Percentiles rank a stretch among this genome's conserved stretches.
Conservation (phyloP, 495 filamentous ascomycete genomes). For the Penicillium bialowiezense region DNA sequence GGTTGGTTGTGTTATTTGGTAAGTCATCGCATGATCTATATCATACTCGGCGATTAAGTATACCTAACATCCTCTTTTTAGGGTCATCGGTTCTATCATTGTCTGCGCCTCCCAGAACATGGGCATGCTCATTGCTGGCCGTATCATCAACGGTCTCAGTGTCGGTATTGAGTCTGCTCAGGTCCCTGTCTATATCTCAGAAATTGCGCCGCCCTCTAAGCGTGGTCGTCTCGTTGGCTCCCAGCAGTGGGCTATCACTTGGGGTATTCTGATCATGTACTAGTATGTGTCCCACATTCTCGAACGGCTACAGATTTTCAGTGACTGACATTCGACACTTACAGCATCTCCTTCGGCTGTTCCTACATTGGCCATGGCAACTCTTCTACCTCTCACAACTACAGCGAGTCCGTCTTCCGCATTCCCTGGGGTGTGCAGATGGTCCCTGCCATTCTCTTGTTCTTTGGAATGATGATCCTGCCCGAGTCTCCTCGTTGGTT, state of each 20-base stretch:
- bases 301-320: no score
- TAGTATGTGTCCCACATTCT: constrained; percentile 25
- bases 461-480: constrained; percentile 61
- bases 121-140: constrained; percentile 69
- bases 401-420: constrained; percentile 58
- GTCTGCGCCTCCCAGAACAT: constrained; percentile 72
- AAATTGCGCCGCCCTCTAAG: constrained; percentile 67
- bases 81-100: constrained; percentile 64
- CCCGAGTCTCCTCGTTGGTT: constrained; percentile 83
- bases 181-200: constrained; percentile 78
- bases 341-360: constrained; percentile 68
- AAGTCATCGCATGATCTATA: constrained; percentile 1
- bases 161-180: constrained; percentile 81
- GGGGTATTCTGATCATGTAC: constrained; percentile 85
- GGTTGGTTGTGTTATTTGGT: constrained; percentile 64
- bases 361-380: constrained; percentile 52
- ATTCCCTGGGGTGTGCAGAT: constrained; percentile 79
- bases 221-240: constrained; percentile 71
- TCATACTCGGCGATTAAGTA: not conserved
- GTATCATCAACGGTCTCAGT: constrained; percentile 73
- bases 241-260: constrained; percentile 81
- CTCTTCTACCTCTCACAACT: constrained; percentile 10
- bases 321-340: not conserved
- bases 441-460: constrained; percentile 66
- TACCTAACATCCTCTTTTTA: constrained; percentile 12